phyloP scores from a whole-genome alignment of 1,139 yeast species.

The Komagataea norvegica region DNA sequence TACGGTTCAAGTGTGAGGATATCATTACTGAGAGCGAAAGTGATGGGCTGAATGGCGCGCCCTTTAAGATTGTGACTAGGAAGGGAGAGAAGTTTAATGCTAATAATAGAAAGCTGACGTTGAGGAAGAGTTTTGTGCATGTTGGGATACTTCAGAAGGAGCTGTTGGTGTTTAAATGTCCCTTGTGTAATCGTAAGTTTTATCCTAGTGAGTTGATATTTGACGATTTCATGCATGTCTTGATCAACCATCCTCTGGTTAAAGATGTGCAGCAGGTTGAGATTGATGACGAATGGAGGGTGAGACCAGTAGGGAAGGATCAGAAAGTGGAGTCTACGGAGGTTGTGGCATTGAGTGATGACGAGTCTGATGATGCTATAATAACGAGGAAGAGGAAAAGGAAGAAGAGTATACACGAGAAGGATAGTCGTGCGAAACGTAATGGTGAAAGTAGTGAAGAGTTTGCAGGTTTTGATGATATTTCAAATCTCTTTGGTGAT shows the following conservation, averaged over 20 bases:
- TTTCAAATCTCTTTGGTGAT: too few relatives aligned
- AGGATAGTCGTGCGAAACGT: too few relatives aligned
- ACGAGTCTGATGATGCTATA: neutral
- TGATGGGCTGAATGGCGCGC: neutral
- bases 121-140: neutral
- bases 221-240: slow-evolving; percentile 24
- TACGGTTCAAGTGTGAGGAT: neutral
- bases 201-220: slow-evolving; percentile 16
- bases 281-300: slow-evolving; percentile 16
- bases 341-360: slow-evolving; percentile 5
- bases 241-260: slow-evolving; percentile 10
- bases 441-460: neutral
- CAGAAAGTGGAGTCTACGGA: slow-evolving; percentile 2
- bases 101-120: too few relatives aligned
- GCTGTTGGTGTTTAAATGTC: slow-evolving; percentile 13
- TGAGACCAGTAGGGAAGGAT: slow-evolving; percentile 13
- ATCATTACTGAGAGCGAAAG: neutral
- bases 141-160: neutral
- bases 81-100: neutral
- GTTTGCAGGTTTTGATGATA: too few relatives aligned
- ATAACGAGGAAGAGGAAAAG: neutral
- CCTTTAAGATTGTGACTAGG: neutral
- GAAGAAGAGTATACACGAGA: neutral
- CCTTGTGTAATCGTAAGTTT: slow-evolving; percentile 19
- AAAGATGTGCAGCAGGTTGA: slow-evolving; percentile 3